Conservation (phyloP, 116 monocot species). For the Papilionanthe hybrid region DNA sequence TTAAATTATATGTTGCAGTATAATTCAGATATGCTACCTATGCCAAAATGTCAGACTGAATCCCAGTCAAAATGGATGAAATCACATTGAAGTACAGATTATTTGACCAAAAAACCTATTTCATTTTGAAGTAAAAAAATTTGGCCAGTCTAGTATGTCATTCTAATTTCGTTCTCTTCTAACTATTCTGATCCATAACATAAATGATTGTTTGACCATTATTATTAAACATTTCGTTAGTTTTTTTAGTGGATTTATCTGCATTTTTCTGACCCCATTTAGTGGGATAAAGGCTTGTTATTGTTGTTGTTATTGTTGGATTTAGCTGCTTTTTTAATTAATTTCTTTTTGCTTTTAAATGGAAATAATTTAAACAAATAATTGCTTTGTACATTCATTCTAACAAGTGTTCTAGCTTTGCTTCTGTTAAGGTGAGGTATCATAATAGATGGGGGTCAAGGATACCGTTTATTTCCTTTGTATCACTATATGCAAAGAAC, state of each 20-base stretch:
- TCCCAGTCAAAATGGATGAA: too few species aligned
- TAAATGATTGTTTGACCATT: neutral
- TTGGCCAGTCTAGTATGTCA: too few species aligned
- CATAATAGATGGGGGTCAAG: slow-evolving; percentile 48
- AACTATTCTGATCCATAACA: neutral
- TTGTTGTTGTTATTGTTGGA: too few species aligned
- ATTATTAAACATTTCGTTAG: neutral
- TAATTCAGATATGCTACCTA: too few species aligned
- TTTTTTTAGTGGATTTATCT: neutral
- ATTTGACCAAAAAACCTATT: too few species aligned
- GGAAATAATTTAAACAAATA: neutral
- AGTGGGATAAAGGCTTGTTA: too few species aligned
- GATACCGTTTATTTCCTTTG: slow-evolving; percentile 44
- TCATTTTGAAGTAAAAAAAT: too few species aligned
- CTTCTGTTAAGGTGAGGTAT: slow-evolving; percentile 52
- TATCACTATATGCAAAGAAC: slow-evolving; percentile 69
- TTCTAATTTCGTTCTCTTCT: neutral
- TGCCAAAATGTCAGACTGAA: too few species aligned
- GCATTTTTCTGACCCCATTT: neutral
- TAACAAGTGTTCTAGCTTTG: neutral
- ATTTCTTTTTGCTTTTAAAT: neutral
- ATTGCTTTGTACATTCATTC: neutral
- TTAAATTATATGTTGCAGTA: neutral
- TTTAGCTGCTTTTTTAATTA: neutral
- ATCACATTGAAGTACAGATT: too few species aligned